Conservation (phyloP, 1,284 basidiomycete species). For the Moniliophthora roreri region DNA sequence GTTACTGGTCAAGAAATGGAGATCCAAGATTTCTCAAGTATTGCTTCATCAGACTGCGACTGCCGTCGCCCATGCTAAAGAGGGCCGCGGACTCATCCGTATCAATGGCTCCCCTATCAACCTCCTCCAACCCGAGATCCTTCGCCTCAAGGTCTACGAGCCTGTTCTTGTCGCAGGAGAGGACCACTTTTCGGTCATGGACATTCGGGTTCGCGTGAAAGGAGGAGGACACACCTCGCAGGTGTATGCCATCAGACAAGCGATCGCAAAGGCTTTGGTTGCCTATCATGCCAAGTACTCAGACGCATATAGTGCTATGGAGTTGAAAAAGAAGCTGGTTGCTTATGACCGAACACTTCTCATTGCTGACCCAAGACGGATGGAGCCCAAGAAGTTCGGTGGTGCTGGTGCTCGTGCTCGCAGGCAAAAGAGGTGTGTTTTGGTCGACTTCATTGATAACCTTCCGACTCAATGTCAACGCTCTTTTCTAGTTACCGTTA, state of each 20-base stretch:
- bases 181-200: slow-evolving; percentile 82
- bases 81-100: slow-evolving; percentile 96
- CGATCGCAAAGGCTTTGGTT: slow-evolving; percentile 96
- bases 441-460: slow-evolving; percentile 3
- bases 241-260: slow-evolving; percentile 99
- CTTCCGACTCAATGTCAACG: slow-evolving; percentile 12
- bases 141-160: slow-evolving; percentile 99
- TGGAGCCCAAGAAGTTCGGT: slow-evolving; percentile 99
- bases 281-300: slow-evolving; percentile 99
- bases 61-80: slow-evolving; percentile 93
- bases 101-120: slow-evolving; percentile 97
- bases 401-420: slow-evolving; percentile 94
- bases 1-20: slow-evolving; percentile 20
- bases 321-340: slow-evolving; percentile 95
- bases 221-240: slow-evolving; percentile 99
- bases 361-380: slow-evolving; percentile 97
- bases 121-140: slow-evolving; percentile 91
- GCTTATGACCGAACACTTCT: slow-evolving; percentile 94
- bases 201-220: slow-evolving; percentile 98
- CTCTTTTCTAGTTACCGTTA: slow-evolving; percentile 79
- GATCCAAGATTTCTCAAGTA: neutral
- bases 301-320: slow-evolving; percentile 96
- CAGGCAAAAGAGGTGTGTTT: slow-evolving; percentile 86
- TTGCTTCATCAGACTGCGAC: slow-evolving; percentile 77
- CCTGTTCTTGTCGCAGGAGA: slow-evolving; percentile 88